Evolutionary conservation across 2,329 filamentous ascomycete genomes (phyloP).

Genomic region (Ascosphaera pollenicola): DNA sequence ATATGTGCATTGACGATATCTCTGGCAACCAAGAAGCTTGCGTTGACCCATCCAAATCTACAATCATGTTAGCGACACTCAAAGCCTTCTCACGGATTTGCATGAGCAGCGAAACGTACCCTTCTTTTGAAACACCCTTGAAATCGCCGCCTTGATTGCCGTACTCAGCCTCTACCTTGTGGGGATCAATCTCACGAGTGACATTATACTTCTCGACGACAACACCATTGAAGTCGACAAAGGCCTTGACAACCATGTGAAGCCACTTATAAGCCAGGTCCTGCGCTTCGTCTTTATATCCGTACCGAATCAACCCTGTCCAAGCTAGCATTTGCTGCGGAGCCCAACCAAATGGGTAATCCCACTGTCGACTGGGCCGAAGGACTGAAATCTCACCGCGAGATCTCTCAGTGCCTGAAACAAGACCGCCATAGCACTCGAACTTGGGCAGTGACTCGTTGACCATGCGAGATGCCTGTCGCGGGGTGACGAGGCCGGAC

Average conservation of each 20-base stretch:
- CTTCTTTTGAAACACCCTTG: constrained; percentile 87
- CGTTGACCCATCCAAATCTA: constrained; percentile 98
- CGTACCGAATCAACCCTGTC: constrained; percentile 79
- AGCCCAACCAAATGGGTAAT: constrained; percentile 95
- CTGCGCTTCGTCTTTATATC: constrained; percentile 76
- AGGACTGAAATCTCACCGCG: constrained; percentile 59
- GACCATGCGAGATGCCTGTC: constrained; percentile 69
- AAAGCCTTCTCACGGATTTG: too few relatives aligned
- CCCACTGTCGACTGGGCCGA: constrained; percentile 91
- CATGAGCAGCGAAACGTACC: constrained; percentile 36
- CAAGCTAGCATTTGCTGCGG: constrained; percentile 97
- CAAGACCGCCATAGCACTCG: constrained; percentile 66
- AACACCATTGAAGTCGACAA: constrained; percentile 94
- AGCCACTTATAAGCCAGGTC: constrained; percentile 88
- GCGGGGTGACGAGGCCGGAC: constrained; percentile 70
- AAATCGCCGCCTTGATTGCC: constrained; percentile 93
- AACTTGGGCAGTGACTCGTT: constrained; percentile 64
- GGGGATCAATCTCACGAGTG: constrained; percentile 68
- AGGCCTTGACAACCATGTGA: constrained; percentile 95
- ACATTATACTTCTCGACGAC: constrained; percentile 99
- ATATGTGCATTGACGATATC: constrained; percentile 76
- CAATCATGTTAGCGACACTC: too few relatives aligned
- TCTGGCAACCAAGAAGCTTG: constrained; percentile 85
- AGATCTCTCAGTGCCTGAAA: constrained; percentile 76
- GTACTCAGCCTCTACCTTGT: constrained; percentile 90